These are phyloP conservation scores for Hypoxylon sp. DNA, from an alignment of 2,329 filamentous ascomycete species.

Conservation along the genomic window DNA sequence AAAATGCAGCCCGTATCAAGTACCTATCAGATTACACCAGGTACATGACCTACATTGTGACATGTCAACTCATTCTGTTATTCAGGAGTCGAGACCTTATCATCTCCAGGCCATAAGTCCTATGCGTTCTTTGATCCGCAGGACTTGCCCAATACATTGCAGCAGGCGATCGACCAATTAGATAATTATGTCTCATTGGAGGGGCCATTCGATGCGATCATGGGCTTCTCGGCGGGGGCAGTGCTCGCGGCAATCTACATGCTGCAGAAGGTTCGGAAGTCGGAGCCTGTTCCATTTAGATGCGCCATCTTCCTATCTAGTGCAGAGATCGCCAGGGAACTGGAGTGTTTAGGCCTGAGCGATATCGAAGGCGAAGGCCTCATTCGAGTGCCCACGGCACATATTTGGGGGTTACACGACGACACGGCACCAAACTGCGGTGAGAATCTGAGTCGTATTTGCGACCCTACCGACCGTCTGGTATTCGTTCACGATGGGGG, in stretches of 20 bases:
- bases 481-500: background rate
- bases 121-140: no score
- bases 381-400: conserved; percentile 3
- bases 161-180: no score
- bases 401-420: conserved; percentile 3
- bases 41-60: no score
- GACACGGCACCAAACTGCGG: background rate
- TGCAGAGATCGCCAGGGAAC: no score
- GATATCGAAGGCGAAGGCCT: conserved; percentile 3
- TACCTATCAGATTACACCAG: no score
- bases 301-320: no score
- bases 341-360: background rate
- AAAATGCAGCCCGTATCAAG: no score
- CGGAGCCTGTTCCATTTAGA: background rate
- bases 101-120: no score
- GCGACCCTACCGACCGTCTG: background rate
- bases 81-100: no score
- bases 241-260: conserved; percentile 13
- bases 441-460: background rate
- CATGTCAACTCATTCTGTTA: no score
- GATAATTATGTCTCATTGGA: conserved; percentile 3
- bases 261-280: background rate
- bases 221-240: conserved; percentile 27
- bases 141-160: no score
- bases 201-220: conserved; percentile 22